Evolutionary conservation across 768 basidiomycete species (phyloP), one percentile per base, ranked within the genome.

Genomic region (Mycena capillaripes): DNA sequence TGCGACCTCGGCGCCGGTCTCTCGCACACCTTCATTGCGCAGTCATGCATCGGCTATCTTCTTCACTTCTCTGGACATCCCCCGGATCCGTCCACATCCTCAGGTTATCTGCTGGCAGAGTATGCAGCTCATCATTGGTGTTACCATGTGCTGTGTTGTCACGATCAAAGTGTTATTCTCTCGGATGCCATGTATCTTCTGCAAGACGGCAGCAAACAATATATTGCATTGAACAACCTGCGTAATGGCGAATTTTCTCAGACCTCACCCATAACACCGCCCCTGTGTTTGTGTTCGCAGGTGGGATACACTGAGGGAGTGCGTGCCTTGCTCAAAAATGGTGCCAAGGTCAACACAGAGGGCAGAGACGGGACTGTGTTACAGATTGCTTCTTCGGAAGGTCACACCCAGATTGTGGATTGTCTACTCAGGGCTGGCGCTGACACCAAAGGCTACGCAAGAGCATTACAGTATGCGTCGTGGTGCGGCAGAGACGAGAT

Each of bases 1-100:
- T 55, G 3, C 23, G 52, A 69, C 53, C 30, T 69, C 40, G 16
- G 16, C 21, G 5, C 7, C 2, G 36, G 40, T n/a, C 59, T 2
- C 8, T 69, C 68, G 1, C 68, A 69, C 16, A 46, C 19, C 2
- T 69, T 61, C 23, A 62, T 69, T 29, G 58, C 59, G 1, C 68
- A 7, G 9, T 4, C 27, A 4, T 69, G 68, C 59, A 38, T 69
- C 2, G n/a, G 21, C 17, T 55, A 69, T 34, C 50, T 69, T 11
- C 48, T 60, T 27, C 52, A 69, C 36, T 53, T 53, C 30, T 5
- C 50, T 9, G 58, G 44, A 3, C 32, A 69, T 61, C 34, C 58
- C n/a, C 58, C 55, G 44, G 30, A 58, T 44, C 7, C 19, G 42
- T 10, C 1, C 5, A 66, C 55, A 21, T n/a, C 11, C 2, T 38